Evolutionary conservation across 164 flowering plant genomes (phyloP), one percentile per base, ranked within the genome.

Genomic region (Vitis riparia): DNA sequence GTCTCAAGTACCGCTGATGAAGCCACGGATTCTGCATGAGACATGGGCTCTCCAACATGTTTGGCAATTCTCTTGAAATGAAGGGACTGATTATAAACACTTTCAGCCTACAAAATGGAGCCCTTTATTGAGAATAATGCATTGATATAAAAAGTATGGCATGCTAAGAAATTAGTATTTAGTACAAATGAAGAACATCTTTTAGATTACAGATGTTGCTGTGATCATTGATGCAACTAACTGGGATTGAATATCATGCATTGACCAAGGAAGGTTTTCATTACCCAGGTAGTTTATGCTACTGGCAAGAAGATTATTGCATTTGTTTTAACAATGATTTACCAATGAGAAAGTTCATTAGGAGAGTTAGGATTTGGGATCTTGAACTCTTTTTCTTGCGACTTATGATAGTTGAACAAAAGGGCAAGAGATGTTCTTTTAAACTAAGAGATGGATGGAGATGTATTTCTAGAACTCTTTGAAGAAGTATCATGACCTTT

Each of bases 1-100:
- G 7, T 56, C n/a, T 59, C 23, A 16, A 51, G 37, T 85, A 85
- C 88, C 85, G 85, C 88, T 53, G 88, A 83, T 73, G 86, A 83
- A 65, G 88, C 86, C 71, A 85, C 85, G 29, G 86, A 78, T 77
- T 85, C 88, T 27, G 77, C 82, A 69, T 83, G 81, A 19, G 80
- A 72, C 86, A 83, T 79, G 48, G 85, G 84, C 62, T 81, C 85
- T 74, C 80, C 79, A 71, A 71, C 83, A 69, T 76, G 65, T 55
- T 71, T 81, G 63, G 52, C 55, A 52, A 79, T 73, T 71, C 71
- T 78, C 73, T 81, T 85, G 75, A 72, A 85, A 59, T 72, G 75
- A 70, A 75, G 66, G 27, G 79, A 16, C 59, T 85, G 86, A 67
- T 81, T 79, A 81, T 75, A 85, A 57, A 85, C 88, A 59, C 55